Percentiles rank a stretch among this genome's conserved stretches.
Evolutionary conservation across 352 stramenopile species (phyloP).

Genomic region (Phytophthora tubulina): DNA sequence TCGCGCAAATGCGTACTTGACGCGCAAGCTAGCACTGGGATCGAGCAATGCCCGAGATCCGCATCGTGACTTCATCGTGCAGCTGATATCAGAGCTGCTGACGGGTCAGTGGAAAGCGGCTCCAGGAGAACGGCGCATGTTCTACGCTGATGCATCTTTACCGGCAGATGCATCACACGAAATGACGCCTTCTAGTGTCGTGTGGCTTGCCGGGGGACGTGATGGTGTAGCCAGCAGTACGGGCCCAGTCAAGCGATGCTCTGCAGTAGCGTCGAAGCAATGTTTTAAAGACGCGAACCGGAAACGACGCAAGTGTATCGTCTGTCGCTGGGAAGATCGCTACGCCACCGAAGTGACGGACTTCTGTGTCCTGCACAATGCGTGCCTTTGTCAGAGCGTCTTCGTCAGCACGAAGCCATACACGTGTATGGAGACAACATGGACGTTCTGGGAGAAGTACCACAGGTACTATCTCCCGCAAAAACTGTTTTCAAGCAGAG

Average conservation of each 20-base stretch:
- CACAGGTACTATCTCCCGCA: neutral
- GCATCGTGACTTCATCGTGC: neutral
- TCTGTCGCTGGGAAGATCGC: too few relatives aligned
- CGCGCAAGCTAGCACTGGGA: slow-evolving; percentile 3
- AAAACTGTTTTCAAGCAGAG: neutral
- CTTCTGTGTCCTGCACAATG: neutral
- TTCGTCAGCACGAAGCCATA: neutral
- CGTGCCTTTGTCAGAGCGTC: too few relatives aligned
- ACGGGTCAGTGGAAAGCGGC: slow-evolving; percentile 8
- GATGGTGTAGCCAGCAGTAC: neutral
- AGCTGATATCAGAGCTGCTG: neutral
- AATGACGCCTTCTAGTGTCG: neutral
- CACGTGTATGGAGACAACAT: neutral
- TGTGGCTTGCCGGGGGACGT: neutral
- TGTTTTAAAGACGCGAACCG: slow-evolving; percentile 4
- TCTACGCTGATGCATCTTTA: neutral
- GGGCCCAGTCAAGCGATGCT: neutral
- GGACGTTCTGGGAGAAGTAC: slow-evolving; percentile 14
- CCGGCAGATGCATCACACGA: neutral
- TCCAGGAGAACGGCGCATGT: slow-evolving; percentile 5
- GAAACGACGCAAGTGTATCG: slow-evolving; percentile 2
- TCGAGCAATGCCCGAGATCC: neutral
- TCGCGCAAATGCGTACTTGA: slow-evolving; percentile 33
- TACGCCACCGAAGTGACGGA: too few relatives aligned
- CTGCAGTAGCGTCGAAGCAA: slow-evolving; percentile 9